Evolutionary conservation across 768 basidiomycete species (phyloP).

Genomic region (Auricularia auricula-judae): DNA sequence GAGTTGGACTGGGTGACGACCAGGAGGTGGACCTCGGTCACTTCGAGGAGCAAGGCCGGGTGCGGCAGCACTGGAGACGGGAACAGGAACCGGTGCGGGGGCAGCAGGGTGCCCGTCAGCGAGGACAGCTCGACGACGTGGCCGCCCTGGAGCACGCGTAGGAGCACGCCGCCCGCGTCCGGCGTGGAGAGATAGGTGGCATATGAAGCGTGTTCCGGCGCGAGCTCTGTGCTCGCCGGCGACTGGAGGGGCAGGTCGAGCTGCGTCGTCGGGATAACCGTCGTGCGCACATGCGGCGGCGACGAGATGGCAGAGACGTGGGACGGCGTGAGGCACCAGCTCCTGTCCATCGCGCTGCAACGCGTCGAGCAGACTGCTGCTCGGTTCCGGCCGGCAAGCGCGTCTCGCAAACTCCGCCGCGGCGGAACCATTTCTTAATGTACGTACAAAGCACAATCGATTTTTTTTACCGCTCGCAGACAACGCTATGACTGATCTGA

Average conservation of each 20-base stretch:
- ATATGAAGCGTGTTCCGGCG: slow-evolving; percentile 63
- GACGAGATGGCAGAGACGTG: slow-evolving; percentile 58
- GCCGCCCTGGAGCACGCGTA: slow-evolving; percentile 65
- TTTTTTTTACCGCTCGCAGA: too few relatives aligned
- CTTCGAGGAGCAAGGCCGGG: slow-evolving; percentile 49
- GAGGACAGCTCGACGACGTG: slow-evolving; percentile 68
- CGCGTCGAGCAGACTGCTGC: not conserved
- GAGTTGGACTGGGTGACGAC: slow-evolving; percentile 58
- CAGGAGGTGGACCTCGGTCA: slow-evolving; percentile 55
- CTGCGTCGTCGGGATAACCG: slow-evolving; percentile 49
- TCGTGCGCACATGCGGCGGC: slow-evolving; percentile 34
- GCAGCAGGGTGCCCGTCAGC: slow-evolving; percentile 43
- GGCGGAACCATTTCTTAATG: not conserved
- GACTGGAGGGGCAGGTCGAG: slow-evolving; percentile 40
- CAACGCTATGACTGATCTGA: too few relatives aligned
- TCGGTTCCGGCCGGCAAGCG: not conserved
- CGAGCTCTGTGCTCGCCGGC: slow-evolving; percentile 30
- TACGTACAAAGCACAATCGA: too few relatives aligned
- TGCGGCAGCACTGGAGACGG: slow-evolving; percentile 54
- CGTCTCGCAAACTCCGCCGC: not conserved
- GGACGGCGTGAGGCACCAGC: slow-evolving; percentile 36
- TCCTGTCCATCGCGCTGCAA: slow-evolving; percentile 14
- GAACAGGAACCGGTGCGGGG: slow-evolving; percentile 68
- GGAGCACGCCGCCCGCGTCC: slow-evolving; percentile 52
- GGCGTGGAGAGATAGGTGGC: slow-evolving; percentile 46